phyloP scores from a whole-genome alignment of 73 alveolate species.

The Stentor coeruleus region DNA sequence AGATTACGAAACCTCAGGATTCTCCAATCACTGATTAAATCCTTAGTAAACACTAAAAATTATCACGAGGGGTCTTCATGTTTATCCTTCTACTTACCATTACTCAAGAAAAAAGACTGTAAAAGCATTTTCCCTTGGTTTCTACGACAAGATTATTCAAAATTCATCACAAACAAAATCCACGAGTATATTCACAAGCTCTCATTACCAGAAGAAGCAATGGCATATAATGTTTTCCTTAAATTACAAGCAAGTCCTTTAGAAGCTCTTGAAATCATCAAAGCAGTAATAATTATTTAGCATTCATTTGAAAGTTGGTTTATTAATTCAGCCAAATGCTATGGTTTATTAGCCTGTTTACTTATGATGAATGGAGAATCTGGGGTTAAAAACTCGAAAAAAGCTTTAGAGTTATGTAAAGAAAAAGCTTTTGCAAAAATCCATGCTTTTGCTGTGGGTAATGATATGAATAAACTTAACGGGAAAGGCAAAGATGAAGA shows the following conservation, averaged over 20 bases:
- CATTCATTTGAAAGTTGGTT: background rate
- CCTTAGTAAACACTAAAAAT: too few species aligned
- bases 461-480: background rate
- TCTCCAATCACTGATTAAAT: too few species aligned
- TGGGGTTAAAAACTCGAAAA: background rate
- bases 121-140: too few species aligned
- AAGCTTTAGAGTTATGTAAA: background rate
- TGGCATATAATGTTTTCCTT: too few species aligned
- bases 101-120: too few species aligned
- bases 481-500: background rate
- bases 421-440: background rate
- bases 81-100: too few species aligned
- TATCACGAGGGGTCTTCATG: too few species aligned
- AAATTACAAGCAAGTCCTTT: background rate
- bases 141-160: too few species aligned
- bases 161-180: too few species aligned
- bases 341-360: background rate
- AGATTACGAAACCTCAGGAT: too few species aligned
- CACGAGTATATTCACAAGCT: too few species aligned
- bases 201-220: too few species aligned
- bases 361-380: background rate
- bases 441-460: background rate
- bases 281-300: background rate
- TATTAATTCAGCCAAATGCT: background rate
- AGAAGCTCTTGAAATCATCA: background rate